These are phyloP conservation scores for Basidiobolus meristosporus DNA, from an alignment of 371 early-diverging fungal species.

Conservation along the genomic window DNA sequence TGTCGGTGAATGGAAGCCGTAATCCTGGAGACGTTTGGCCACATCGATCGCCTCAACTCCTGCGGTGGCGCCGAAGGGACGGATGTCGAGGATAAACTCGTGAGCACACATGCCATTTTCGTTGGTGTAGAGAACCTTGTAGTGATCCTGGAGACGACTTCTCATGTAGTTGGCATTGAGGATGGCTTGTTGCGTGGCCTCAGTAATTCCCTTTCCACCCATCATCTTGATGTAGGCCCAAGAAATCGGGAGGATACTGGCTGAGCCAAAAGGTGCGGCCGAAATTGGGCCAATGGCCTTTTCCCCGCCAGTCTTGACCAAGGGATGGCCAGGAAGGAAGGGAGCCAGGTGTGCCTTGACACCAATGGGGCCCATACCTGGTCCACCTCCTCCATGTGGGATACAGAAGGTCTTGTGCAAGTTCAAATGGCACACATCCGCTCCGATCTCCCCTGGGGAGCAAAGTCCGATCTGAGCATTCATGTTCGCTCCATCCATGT, in stretches of 20 bases:
- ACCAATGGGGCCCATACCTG: slow-evolving; percentile 94
- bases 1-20: slow-evolving; percentile 94
- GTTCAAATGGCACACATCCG: slow-evolving; percentile 96
- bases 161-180: slow-evolving; percentile 97
- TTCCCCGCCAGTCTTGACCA: slow-evolving; percentile 43
- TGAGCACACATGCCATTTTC: slow-evolving; percentile 88
- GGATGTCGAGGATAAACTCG: slow-evolving; percentile 91
- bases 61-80: slow-evolving; percentile 58
- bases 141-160: slow-evolving; percentile 66
- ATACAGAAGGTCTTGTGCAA: slow-evolving; percentile 97
- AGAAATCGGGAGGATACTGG: slow-evolving; percentile 86
- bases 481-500: slow-evolving; percentile 97
- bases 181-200: slow-evolving; percentile 75
- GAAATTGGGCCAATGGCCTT: slow-evolving; percentile 81
- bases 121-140: slow-evolving; percentile 80
- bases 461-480: slow-evolving; percentile 94
- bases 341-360: slow-evolving; percentile 75
- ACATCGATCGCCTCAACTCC: slow-evolving; percentile 87
- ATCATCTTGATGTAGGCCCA: slow-evolving; percentile 96
- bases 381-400: slow-evolving; percentile 97
- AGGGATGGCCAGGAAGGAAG: slow-evolving; percentile 83
- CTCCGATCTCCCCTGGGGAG: slow-evolving; percentile 89
- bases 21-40: slow-evolving; percentile 95
- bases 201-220: slow-evolving; percentile 67
- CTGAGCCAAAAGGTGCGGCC: slow-evolving; percentile 93